Base-by-base conservation (phyloP, 192 early-diverging fungal species). In the Pilobolus umbonatus region DNA sequence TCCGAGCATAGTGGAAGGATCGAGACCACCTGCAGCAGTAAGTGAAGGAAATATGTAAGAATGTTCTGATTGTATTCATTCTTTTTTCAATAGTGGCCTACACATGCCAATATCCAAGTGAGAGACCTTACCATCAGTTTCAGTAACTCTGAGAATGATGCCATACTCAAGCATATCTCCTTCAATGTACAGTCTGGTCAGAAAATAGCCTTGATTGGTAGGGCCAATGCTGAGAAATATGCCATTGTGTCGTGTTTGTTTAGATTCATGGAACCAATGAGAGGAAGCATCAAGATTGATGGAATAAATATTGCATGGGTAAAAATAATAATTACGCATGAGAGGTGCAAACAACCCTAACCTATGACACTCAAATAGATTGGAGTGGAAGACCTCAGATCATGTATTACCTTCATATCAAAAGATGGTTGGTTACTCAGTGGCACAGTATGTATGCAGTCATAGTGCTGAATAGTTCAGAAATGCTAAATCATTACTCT, bases 171-270 rank as follows among this genome's bases (percentile, higher is more conserved):
- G 10, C 40, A 57, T 38, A 51, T 72, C 11, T 66, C 69, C 29
- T 80, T 94, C 44, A 39, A 59, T 2, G 85, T 92, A 43, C 54
- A 71, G 0, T 71, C 84, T 1, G 78, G 84, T 11, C 86, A 92
- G 67, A 93, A 90, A 59, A 84, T 97, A 50, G 94, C 91, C 12
- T 85, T 97, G 3, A 90, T 91, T 7, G 91, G 92, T 5, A 75
- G 76, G 8, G 88, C 88, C 1, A 86, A 86, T 32, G 82, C 83
- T 0, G 90, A 88, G 30, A 90, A 90, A 44, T 75, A 81, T 40
- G 84, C 83, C 1, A 57, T 94, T 46, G 73, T 81, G 6, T 73
- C 85, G 32, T 80, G 86, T 6, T 68, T 93, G 25, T 72, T 90
- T 48, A 82, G 91, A 15, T 83, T 95, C 43, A 65, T 91, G 45